phyloP scores from a whole-genome alignment of 176 grass and related monocot genomes.

The Oryza officinalis region DNA sequence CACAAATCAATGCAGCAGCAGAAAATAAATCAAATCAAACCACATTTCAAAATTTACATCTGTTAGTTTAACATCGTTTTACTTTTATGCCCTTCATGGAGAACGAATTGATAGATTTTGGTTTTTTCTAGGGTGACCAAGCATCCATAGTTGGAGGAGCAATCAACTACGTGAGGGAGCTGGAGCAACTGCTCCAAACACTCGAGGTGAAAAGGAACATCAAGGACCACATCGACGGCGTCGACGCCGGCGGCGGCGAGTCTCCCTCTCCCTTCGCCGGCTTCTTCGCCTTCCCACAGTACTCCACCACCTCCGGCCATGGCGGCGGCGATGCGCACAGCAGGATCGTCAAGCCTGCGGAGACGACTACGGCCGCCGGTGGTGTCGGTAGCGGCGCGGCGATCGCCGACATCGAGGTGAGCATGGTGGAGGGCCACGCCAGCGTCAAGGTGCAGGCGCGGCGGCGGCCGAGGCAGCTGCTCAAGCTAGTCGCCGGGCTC shows the following conservation, averaged over 20 bases:
- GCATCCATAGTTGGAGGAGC: constrained; percentile 81
- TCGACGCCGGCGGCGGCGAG: neutral
- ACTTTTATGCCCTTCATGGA: neutral
- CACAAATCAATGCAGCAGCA: neutral
- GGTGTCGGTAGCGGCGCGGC: neutral
- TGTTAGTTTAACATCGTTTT: neutral
- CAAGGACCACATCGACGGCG: neutral
- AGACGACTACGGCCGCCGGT: neutral
- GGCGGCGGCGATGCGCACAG: neutral
- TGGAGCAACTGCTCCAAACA: constrained; percentile 64
- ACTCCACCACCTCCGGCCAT: constrained; percentile 23
- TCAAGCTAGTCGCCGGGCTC: constrained; percentile 40
- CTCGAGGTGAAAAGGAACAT: constrained; percentile 54
- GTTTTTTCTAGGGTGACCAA: constrained; percentile 59
- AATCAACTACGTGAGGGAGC: constrained; percentile 78
- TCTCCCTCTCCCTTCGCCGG: constrained; percentile 32
- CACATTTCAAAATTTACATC: neutral
- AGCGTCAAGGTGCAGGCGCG: constrained; percentile 49
- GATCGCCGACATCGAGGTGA: constrained; percentile 54
- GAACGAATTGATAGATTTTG: neutral
- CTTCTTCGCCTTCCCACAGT: constrained; percentile 65
- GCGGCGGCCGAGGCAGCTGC: constrained; percentile 48
- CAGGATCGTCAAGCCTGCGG: neutral
- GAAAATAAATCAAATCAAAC: neutral
- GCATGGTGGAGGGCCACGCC: constrained; percentile 55